These are phyloP conservation scores for Austroboletus niveus DNA, from an alignment of 1,284 basidiomycete genomes.

Conservation along the genomic window DNA sequence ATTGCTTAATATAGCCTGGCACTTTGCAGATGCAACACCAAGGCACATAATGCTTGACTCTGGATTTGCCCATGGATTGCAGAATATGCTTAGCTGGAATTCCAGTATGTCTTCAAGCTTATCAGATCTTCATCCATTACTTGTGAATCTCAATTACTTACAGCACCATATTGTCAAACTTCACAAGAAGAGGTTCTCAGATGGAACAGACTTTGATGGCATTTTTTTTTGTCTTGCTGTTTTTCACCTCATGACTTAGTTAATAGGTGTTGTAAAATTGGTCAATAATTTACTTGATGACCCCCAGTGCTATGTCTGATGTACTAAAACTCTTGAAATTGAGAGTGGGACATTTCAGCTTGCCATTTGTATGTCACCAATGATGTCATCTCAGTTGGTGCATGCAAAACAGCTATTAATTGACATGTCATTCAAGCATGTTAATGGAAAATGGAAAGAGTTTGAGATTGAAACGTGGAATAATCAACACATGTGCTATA, in stretches of 20 bases:
- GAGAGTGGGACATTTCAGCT: not conserved
- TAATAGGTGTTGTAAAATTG: too few species aligned
- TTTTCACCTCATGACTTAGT: too few species aligned
- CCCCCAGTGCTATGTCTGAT: constrained; percentile 10
- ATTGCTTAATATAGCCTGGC: constrained; percentile 11
- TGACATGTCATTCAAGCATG: constrained; percentile 10
- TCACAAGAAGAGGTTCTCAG: constrained; percentile 9
- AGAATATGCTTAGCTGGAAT: constrained; percentile 15
- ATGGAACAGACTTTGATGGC: constrained; percentile 26
- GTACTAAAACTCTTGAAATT: not conserved
- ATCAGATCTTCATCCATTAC: constrained; percentile 27
- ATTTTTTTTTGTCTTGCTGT: not conserved
- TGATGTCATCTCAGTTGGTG: constrained; percentile 1
- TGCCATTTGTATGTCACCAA: constrained; percentile 1
- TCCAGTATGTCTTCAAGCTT: constrained; percentile 2
- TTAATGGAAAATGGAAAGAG: constrained; percentile 5
- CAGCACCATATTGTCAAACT: not conserved
- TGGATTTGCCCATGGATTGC: constrained; percentile 20
- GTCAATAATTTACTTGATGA: too few species aligned
- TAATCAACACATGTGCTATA: not conserved
- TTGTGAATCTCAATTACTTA: constrained; percentile 16
- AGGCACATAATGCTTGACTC: constrained; percentile 20
- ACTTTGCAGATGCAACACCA: constrained; percentile 30
- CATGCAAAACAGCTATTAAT: constrained; percentile 2
- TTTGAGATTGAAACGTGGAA: constrained; percentile 11